A percentile compares a stretch with the other conserved stretches of the same genome.
Conservation (phyloP, 306 rosid species). For the Sechiopsis laciniata region DNA sequence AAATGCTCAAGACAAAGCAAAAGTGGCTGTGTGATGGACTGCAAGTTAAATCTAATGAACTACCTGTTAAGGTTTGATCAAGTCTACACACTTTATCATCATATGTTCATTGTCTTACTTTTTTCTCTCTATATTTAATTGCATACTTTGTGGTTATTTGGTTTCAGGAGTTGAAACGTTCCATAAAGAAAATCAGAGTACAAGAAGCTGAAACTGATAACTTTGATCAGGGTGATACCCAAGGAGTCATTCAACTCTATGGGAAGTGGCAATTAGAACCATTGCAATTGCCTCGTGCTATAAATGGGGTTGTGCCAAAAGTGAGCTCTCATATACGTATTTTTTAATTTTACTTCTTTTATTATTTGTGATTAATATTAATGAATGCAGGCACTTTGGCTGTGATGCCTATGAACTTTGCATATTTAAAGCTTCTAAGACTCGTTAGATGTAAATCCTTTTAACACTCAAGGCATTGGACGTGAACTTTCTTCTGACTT, state of each 20-base stretch:
- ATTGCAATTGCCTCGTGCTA: conserved; percentile 68
- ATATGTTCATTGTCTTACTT: background rate
- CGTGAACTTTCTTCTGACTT: background rate
- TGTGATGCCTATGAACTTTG: conserved; percentile 8
- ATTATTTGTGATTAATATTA: conserved; percentile 18
- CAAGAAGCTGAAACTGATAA: conserved; percentile 55
- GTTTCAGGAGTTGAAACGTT: conserved; percentile 53
- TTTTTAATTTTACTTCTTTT: background rate
- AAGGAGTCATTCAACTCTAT: conserved; percentile 52
- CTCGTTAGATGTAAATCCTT: background rate
- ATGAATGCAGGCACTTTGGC: conserved; percentile 11
- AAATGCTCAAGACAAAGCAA: conserved; percentile 61
- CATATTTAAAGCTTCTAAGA: background rate
- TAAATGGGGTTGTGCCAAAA: conserved; percentile 81
- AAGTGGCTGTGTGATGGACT: conserved; percentile 92
- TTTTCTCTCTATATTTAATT: conserved; percentile 13
- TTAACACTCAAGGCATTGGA: background rate
- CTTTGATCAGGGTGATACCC: conserved; percentile 38
- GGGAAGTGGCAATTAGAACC: conserved; percentile 95
- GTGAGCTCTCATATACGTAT: conserved; percentile 31
- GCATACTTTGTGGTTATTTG: conserved; percentile 7
- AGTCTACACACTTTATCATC: conserved; percentile 13
- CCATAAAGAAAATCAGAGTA: conserved; percentile 46
- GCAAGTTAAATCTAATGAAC: conserved; percentile 73
- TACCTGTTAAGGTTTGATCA: conserved; percentile 60